These are phyloP conservation scores for Sporothrix phasma DNA, from an alignment of 2,329 filamentous ascomycete genomes.

Conservation along the genomic window DNA sequence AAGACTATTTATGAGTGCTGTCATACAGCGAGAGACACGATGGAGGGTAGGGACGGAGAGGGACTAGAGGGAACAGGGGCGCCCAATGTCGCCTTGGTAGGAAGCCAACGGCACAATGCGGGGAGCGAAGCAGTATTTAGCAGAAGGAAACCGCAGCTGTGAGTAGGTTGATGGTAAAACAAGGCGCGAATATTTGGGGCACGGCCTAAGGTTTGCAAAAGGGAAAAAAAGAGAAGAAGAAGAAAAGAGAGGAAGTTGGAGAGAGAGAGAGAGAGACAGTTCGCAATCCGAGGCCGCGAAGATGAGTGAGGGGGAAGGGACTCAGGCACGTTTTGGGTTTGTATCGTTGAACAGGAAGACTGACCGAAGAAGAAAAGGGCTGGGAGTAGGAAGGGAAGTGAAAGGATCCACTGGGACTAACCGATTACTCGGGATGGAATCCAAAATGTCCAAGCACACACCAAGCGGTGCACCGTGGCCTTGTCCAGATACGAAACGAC, in stretches of 20 bases:
- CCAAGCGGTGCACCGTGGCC: slow-evolving; percentile 10
- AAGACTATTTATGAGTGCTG: slow-evolving; percentile 3
- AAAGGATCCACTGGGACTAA: slow-evolving; percentile 14
- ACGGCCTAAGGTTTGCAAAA: not conserved
- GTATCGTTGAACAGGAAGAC: slow-evolving; percentile 9
- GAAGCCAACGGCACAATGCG: slow-evolving; percentile 6
- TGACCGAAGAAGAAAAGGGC: not conserved
- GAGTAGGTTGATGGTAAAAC: not conserved
- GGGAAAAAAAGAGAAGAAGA: not conserved
- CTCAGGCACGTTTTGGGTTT: no score
- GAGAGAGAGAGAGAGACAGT: not conserved
- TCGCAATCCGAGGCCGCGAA: not conserved
- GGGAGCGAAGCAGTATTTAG: not conserved
- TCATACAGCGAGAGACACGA: not conserved
- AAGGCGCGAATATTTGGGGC: not conserved
- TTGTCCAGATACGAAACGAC: slow-evolving; percentile 13
- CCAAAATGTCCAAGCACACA: slow-evolving; percentile 18
- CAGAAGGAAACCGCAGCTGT: not conserved
- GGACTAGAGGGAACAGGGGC: not conserved
- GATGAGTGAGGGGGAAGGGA: no score
- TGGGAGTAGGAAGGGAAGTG: not conserved
- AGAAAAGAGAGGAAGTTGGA: not conserved
- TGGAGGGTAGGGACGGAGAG: slow-evolving; percentile 8
- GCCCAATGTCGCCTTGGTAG: slow-evolving; percentile 5
- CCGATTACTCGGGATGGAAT: slow-evolving; percentile 1